These are phyloP conservation scores for Brasilioporus rufonigricans DNA, from an alignment of 768 basidiomycete genomes.

Conservation along the genomic window DNA sequence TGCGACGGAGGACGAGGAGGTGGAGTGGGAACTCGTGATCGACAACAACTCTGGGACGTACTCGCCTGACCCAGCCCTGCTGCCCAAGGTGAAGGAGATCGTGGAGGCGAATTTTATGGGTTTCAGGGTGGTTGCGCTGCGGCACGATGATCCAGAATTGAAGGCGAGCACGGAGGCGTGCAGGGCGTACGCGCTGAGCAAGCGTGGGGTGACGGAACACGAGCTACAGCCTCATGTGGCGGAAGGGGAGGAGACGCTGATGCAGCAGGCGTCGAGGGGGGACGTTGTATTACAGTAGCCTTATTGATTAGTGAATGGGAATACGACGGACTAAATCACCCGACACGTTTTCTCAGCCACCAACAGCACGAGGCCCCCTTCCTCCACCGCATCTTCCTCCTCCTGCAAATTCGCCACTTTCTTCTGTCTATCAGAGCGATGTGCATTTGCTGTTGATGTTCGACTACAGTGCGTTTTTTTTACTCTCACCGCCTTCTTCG, in stretches of 20 bases:
- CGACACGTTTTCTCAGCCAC: constrained; percentile 39
- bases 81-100: constrained; percentile 59
- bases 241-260: constrained; percentile 55
- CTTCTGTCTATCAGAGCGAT: too few species aligned
- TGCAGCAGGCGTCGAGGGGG: constrained; percentile 24
- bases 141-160: constrained; percentile 54
- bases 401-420: too few species aligned
- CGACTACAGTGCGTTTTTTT: too few species aligned
- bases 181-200: constrained; percentile 57
- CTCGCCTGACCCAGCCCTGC: constrained; percentile 61
- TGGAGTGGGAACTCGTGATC: constrained; percentile 78
- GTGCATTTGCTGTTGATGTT: too few species aligned
- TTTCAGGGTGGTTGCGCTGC: constrained; percentile 52
- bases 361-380: constrained; percentile 29
- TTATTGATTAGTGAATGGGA: constrained; percentile 21
- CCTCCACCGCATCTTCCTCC: too few species aligned
- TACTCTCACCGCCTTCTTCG: too few species aligned
- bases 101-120: constrained; percentile 75
- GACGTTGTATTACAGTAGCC: not conserved
- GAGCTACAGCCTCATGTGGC: constrained; percentile 63
- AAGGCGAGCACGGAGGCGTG: constrained; percentile 63
- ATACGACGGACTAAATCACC: constrained; percentile 18
- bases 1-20: constrained; percentile 47
- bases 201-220: constrained; percentile 56
- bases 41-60: constrained; percentile 90